Base-by-base conservation (phyloP, 2,329 filamentous ascomycete genomes). In the Trichothecium roseum region DNA sequence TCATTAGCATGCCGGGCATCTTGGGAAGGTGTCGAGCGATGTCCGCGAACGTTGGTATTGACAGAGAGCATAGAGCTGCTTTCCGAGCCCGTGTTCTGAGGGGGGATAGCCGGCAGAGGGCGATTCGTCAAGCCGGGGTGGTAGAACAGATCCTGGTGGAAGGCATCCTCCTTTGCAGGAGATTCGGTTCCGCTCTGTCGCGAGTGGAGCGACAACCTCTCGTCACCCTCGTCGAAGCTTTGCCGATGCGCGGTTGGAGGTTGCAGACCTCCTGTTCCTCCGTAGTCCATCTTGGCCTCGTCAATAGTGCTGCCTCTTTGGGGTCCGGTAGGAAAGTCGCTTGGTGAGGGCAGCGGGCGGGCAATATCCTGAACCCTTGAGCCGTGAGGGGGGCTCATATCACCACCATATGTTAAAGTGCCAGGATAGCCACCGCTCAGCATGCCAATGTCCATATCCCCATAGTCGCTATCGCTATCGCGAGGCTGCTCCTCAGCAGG, bases 161-260 rank as follows among this genome's bases (percentile, higher is more conserved):
- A 24, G 20, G 20, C 20, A 37, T 87, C 85, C 30, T 83, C 78
- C 43, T 75, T 75, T 26, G 64, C 60, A 1, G 80, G 78, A 18
- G 79, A 84, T 27, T 84, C 78, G 45, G 74, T 78, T 27, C 60
- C 38, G 47, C 63, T 81, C 43, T 60, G 68, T 38, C 61, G 71
- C 7, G 72, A 67, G 52, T 73, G 57, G 31, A 78, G 45, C 2
- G 72, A 76, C 14, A 70, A 69, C 12, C 67, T 70, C 55, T 96
- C 91, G 46, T 95, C 91, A 2, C 85, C 89, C 53, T 94, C 86
- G 46, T 96, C 89, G 48, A 91, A 95, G 58, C 87, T 95, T 48
- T 87, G 67, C 40, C 86, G 75, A 44, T 87, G 73, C 6, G 67
- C 68, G 34, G 69, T 76, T 3, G 88, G 87, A 39, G 84, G 74